These are phyloP conservation scores for Mycena vulgaris DNA, from an alignment of 768 basidiomycete genomes.

Conservation along the genomic window DNA sequence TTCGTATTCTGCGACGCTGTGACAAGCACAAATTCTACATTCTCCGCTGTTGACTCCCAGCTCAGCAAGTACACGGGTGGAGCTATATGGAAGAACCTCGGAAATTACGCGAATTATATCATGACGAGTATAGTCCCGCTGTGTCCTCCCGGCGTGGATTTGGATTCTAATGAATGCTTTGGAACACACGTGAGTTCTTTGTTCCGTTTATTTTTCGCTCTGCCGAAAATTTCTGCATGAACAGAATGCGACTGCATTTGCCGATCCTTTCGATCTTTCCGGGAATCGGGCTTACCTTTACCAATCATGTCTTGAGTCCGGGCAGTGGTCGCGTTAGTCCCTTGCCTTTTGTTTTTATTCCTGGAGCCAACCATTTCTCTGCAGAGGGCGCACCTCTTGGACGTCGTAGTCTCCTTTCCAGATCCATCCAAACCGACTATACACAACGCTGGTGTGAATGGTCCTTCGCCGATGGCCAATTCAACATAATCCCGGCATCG, in stretches of 20 bases:
- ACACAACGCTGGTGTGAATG: constrained; percentile 9
- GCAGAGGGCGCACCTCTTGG: constrained; percentile 24
- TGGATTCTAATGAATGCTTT: constrained; percentile 33
- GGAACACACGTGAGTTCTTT: constrained; percentile 27
- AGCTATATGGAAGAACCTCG: constrained; percentile 26
- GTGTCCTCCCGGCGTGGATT: constrained; percentile 27
- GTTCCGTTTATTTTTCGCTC: constrained; percentile 6
- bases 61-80: constrained; percentile 30
- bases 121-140: constrained; percentile 23
- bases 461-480: constrained; percentile 22
- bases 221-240: constrained; percentile 8
- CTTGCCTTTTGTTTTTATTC: not conserved
- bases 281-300: constrained; percentile 30
- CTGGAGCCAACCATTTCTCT: not conserved
- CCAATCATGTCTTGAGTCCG: constrained; percentile 29
- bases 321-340: constrained; percentile 25
- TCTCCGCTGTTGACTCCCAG: constrained; percentile 26
- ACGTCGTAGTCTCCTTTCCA: constrained; percentile 25
- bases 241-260: constrained; percentile 24
- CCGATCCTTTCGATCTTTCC: constrained; percentile 25
- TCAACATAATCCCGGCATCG: constrained; percentile 24
- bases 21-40: constrained; percentile 24
- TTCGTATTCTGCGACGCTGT: constrained; percentile 29
- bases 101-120: constrained; percentile 33
- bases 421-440: constrained; percentile 28